Percentiles rank a stretch among this genome's conserved stretches.
Evolutionary conservation across 2,329 filamentous ascomycete species (phyloP).

Genomic region (Trichoderma breve): DNA sequence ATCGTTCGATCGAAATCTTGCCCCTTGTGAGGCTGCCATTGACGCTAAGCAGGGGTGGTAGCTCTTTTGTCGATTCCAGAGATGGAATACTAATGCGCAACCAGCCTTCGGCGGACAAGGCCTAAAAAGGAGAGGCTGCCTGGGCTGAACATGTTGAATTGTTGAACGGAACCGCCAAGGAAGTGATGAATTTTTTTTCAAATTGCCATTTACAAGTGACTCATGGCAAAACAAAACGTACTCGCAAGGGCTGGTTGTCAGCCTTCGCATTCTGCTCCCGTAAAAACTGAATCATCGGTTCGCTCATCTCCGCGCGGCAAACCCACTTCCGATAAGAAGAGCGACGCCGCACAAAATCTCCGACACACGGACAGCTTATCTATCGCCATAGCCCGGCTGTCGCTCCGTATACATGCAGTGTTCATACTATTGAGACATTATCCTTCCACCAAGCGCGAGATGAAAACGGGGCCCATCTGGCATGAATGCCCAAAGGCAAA

Average conservation of each 20-base stretch:
- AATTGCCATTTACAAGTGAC: not conserved
- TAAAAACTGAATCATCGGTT: not conserved
- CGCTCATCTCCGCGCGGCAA: conserved; percentile 2
- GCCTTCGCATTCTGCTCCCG: not conserved
- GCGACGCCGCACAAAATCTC: conserved; percentile 15
- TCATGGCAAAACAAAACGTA: not conserved
- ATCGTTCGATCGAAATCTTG: conserved; percentile 20
- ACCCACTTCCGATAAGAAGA: conserved; percentile 6
- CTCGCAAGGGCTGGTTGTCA: not conserved
- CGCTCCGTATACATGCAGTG: conserved; percentile 1
- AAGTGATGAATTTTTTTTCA: not conserved
- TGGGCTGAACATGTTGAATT: not conserved
- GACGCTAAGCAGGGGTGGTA: conserved; percentile 17
- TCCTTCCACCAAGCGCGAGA: not conserved
- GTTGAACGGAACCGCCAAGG: not conserved
- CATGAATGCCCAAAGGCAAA: conserved; percentile 2
- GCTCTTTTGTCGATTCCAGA: conserved; percentile 6
- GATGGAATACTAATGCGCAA: conserved; percentile 7
- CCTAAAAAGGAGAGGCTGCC: conserved; percentile 1
- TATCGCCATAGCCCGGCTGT: conserved; percentile 1
- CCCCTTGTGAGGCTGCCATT: conserved; percentile 17
- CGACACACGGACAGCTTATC: conserved; percentile 15
- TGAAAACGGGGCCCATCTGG: not conserved
- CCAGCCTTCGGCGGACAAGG: conserved; percentile 14
- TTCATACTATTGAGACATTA: not conserved